Conservation (phyloP, 495 filamentous ascomycete species). For the Elasticomyces elasticus region DNA sequence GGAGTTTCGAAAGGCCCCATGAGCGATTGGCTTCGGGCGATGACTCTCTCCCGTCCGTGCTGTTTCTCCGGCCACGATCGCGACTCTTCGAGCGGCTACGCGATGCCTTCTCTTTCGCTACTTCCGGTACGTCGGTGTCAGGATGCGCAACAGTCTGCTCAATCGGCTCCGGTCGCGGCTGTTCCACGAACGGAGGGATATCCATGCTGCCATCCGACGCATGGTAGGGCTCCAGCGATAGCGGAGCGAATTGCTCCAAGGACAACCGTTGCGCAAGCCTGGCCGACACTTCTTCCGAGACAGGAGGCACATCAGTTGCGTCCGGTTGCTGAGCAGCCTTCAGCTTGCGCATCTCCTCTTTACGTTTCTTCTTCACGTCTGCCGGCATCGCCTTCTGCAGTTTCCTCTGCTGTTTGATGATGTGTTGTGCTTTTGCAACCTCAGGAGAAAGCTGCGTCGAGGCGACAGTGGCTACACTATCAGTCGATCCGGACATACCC, state of each 20-base stretch:
- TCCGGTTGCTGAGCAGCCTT: background rate
- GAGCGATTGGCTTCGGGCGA: background rate
- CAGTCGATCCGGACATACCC: background rate
- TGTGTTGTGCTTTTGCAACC: constrained; percentile 6
- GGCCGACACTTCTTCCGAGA: background rate
- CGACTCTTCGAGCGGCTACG: background rate
- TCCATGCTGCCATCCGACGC: background rate
- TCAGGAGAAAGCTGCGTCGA: constrained; percentile 2
- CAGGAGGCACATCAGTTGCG: background rate
- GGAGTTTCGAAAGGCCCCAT: constrained; percentile 3
- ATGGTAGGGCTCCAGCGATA: background rate
- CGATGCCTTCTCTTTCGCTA: background rate
- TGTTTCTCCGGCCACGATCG: background rate
- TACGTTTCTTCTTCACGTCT: constrained; percentile 18
- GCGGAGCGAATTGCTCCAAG: background rate
- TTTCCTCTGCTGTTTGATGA: constrained; percentile 16
- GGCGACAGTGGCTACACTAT: constrained; percentile 1
- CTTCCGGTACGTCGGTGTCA: background rate
- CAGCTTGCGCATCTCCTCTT: constrained; percentile 6
- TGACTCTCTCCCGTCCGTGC: background rate
- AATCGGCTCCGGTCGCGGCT: background rate
- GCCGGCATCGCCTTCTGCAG: constrained; percentile 28
- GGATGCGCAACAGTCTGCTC: too few relatives aligned
- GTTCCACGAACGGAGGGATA: background rate
- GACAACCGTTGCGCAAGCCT: background rate